Percentiles rank a stretch among this genome's conserved stretches.
phyloP scores from a whole-genome alignment of 306 rosid species.

The Gleditsia sinensis region DNA sequence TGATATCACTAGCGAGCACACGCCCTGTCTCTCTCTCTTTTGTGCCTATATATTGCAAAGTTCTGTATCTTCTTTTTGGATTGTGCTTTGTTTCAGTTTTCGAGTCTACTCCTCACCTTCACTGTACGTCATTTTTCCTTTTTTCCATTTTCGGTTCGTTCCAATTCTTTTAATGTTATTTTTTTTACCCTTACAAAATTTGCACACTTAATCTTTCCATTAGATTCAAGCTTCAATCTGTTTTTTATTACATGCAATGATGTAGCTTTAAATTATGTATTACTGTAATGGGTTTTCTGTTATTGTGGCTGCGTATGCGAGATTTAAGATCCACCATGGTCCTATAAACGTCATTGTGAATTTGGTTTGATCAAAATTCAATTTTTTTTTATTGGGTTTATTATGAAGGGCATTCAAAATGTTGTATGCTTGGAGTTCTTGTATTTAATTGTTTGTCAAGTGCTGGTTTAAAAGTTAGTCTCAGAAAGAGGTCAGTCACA shows the following conservation, averaged over 20 bases:
- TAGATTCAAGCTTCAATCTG: slow-evolving; percentile 27
- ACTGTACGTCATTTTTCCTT: slow-evolving; percentile 30
- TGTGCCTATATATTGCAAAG: slow-evolving; percentile 6
- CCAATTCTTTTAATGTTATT: background rate
- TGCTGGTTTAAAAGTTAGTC: slow-evolving; percentile 14
- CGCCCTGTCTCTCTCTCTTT: background rate
- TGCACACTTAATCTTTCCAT: background rate
- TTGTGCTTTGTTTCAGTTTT: slow-evolving; percentile 16
- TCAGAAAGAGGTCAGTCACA: slow-evolving; percentile 23
- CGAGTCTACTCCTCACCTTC: slow-evolving; percentile 45
- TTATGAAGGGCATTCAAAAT: slow-evolving; percentile 21
- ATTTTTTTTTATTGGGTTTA: slow-evolving; percentile 12
- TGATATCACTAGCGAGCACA: slow-evolving; percentile 14
- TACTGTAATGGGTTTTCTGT: slow-evolving; percentile 12
- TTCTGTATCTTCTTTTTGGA: slow-evolving; percentile 16
- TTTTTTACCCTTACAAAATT: background rate
- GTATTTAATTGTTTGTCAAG: background rate
- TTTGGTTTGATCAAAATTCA: slow-evolving; percentile 9
- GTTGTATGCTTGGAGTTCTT: slow-evolving; percentile 4
- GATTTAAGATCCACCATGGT: slow-evolving; percentile 51
- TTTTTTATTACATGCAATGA: slow-evolving; percentile 52
- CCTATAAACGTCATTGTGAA: slow-evolving; percentile 4
- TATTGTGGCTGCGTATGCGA: slow-evolving; percentile 24
- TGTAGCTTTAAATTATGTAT: slow-evolving; percentile 37
- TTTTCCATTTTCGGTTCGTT: background rate